Base-by-base conservation (phyloP, 768 basidiomycete species). In the Russula sp. region DNA sequence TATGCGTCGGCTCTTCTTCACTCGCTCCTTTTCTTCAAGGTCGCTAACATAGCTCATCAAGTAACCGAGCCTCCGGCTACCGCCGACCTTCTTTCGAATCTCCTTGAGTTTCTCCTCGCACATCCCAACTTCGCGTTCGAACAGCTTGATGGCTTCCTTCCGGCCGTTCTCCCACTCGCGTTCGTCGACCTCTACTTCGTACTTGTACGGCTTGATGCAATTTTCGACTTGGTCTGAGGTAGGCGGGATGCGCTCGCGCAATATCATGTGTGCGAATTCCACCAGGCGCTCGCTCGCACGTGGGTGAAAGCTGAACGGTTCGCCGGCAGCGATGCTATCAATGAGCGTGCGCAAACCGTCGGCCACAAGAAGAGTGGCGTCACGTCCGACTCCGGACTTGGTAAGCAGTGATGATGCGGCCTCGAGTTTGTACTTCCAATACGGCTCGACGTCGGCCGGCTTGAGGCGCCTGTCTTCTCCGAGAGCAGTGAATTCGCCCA, bases 171-270 rank as follows among this genome's bases (percentile, higher is more conserved):
- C 91, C 97, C 97, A 99, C 74, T 99, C 97, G 48, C 88, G 79
- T 16, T 84, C 82, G 67, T 98, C 94, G 16, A 98, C 89, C 73
- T 99, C 97, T 30, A 98, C 88, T 72, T 98, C 96, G 72, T 97
- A 96, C 79, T 99, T 99, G 83, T 86, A 98, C 32, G 96, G 97
- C 76, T 99, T 99, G 81, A 99, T 98, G 75, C 93, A 96, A 75
- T 98, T 99, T 79, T 99, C 97, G 18, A 99, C 96, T 76, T 98
- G 96, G 74, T 99, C 97, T 5, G 92, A 89, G n/a, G 97, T 94
- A 61, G 96, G 77, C 18, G 92, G 90, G 62, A 98, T 90, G 7
- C 96, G 85, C 71, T 98, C 96, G 63, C 96, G 83, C 58, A 99
- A 77, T 72, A 99, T 95, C 75, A 82, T 85, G 76, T 98, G 95